A percentile compares a stretch with the other conserved stretches of the same genome.
Conservation (phyloP, 192 early-diverging fungal genomes). For the Dissophora ornata region DNA sequence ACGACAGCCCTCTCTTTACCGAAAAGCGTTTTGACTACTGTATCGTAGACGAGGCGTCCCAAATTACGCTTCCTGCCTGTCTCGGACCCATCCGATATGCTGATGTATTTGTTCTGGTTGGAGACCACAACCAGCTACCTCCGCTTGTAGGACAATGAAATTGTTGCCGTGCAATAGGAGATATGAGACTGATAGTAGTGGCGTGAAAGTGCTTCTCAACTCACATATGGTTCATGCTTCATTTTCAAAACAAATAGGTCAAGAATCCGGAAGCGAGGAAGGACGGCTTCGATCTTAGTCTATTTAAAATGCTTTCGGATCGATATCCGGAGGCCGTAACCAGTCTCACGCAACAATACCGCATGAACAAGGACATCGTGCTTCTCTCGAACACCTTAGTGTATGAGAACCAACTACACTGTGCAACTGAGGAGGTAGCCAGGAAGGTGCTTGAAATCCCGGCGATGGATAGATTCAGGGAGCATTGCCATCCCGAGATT, state of each 20-base stretch:
- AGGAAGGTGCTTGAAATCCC: conserved; percentile 63
- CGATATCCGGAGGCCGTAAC: conserved; percentile 82
- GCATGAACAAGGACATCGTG: conserved; percentile 95
- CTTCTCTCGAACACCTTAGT: conserved; percentile 82
- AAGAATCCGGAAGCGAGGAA: conserved; percentile 65
- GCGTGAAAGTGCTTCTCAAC: too few species aligned
- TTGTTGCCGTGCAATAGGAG: not conserved
- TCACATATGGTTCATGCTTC: too few species aligned
- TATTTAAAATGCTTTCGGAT: conserved; percentile 87
- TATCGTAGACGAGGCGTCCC: conserved; percentile 96
- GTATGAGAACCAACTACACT: conserved; percentile 82
- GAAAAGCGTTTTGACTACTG: conserved; percentile 91
- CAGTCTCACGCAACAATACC: conserved; percentile 85
- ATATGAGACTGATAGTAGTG: not conserved
- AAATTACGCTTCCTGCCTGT: conserved; percentile 91
- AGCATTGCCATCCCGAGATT: conserved; percentile 17
- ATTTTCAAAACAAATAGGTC: conserved; percentile 64
- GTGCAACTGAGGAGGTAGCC: conserved; percentile 76
- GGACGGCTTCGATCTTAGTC: conserved; percentile 67
- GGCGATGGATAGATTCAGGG: conserved; percentile 22
- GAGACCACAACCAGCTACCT: conserved; percentile 95
- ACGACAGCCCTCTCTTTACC: conserved; percentile 72
- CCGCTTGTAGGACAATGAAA: conserved; percentile 86
- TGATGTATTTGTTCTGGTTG: conserved; percentile 89
- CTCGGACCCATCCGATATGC: conserved; percentile 88